Percentiles rank a stretch among this genome's conserved stretches.
These are phyloP conservation scores for Pestalotiopsis sp. DNA, from an alignment of 2,329 filamentous ascomycete species.

Conservation along the genomic window DNA sequence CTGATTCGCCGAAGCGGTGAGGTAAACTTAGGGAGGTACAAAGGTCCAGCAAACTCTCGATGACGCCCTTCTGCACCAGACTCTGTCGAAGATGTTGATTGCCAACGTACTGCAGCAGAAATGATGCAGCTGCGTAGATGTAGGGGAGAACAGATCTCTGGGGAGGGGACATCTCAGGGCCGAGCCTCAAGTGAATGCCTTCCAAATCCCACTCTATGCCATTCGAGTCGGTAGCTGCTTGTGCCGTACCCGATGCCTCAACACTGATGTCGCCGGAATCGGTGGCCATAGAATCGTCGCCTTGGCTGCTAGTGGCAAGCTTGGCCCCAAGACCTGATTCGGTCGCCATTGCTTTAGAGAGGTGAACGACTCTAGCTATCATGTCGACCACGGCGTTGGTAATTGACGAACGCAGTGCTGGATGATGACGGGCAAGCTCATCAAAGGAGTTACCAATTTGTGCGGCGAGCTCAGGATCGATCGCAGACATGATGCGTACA, in stretches of 20 bases:
- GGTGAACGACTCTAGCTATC: slow-evolving; percentile 77
- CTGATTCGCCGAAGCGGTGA: slow-evolving; percentile 68
- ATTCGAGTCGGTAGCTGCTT: slow-evolving; percentile 58
- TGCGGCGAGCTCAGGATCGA: slow-evolving; percentile 69
- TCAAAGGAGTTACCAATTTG: slow-evolving; percentile 86
- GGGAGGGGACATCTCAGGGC: slow-evolving; percentile 21
- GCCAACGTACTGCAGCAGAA: slow-evolving; percentile 73
- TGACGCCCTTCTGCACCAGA: slow-evolving; percentile 79
- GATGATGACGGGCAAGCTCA: slow-evolving; percentile 92
- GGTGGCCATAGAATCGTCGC: slow-evolving; percentile 62
- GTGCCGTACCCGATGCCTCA: slow-evolving; percentile 29
- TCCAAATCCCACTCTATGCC: slow-evolving; percentile 62
- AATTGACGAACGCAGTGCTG: slow-evolving; percentile 77
- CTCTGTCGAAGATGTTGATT: slow-evolving; percentile 72
- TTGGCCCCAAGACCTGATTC: slow-evolving; percentile 77
- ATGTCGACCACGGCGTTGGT: slow-evolving; percentile 86
- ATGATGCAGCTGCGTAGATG: slow-evolving; percentile 74
- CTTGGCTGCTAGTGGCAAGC: slow-evolving; percentile 62
- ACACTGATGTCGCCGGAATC: slow-evolving; percentile 47
- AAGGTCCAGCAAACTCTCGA: slow-evolving; percentile 83
- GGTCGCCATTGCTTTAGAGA: slow-evolving; percentile 72
- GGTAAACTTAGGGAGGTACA: slow-evolving; percentile 81
- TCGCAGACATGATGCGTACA: slow-evolving; percentile 74
- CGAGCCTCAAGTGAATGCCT: slow-evolving; percentile 15
- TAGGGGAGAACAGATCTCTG: slow-evolving; percentile 62